A percentile compares a stretch with the other conserved stretches of the same genome.
Conservation (phyloP, 1,284 basidiomycete genomes). For the Gymnopus androsaceus region DNA sequence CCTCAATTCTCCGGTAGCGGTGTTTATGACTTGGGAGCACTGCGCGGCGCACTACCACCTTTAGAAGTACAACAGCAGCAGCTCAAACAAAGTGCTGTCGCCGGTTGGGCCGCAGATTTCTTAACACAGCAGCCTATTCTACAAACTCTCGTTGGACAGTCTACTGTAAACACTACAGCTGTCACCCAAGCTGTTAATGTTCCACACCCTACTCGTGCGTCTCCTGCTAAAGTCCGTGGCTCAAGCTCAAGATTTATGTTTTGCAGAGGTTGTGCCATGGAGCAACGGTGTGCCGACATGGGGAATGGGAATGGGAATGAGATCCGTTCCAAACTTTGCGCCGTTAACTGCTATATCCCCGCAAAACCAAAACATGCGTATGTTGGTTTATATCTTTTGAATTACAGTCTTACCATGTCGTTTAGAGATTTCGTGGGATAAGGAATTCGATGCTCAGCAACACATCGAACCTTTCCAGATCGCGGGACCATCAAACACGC, state of each 20-base stretch:
- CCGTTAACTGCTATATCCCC: not conserved
- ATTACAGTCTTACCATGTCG: no score
- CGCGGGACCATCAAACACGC: slow-evolving; percentile 25
- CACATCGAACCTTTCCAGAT: slow-evolving; percentile 31
- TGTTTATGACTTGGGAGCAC: slow-evolving; percentile 9
- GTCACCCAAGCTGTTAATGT: slow-evolving; percentile 1
- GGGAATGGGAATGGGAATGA: not conserved
- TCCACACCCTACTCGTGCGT: slow-evolving; percentile 4
- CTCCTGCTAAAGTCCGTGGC: not conserved
- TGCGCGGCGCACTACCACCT: slow-evolving; percentile 7
- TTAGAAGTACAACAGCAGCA: slow-evolving; percentile 25
- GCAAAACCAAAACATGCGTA: slow-evolving; percentile 40
- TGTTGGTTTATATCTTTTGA: no score
- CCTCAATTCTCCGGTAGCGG: slow-evolving; percentile 25
- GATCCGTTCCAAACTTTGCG: not conserved
- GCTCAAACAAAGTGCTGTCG: slow-evolving; percentile 20
- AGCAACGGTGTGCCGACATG: not conserved
- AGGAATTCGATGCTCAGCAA: slow-evolving; percentile 63
- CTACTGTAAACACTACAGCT: slow-evolving; percentile 4
- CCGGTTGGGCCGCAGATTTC: slow-evolving; percentile 68
- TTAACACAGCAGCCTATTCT: slow-evolving; percentile 34
- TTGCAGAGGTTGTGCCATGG: not conserved
- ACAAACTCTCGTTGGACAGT: slow-evolving; percentile 1
- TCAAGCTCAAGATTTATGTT: not conserved
- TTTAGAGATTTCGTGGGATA: slow-evolving; percentile 57